Conservation (phyloP, 441 rosid genomes). For the Kokia cookei region DNA sequence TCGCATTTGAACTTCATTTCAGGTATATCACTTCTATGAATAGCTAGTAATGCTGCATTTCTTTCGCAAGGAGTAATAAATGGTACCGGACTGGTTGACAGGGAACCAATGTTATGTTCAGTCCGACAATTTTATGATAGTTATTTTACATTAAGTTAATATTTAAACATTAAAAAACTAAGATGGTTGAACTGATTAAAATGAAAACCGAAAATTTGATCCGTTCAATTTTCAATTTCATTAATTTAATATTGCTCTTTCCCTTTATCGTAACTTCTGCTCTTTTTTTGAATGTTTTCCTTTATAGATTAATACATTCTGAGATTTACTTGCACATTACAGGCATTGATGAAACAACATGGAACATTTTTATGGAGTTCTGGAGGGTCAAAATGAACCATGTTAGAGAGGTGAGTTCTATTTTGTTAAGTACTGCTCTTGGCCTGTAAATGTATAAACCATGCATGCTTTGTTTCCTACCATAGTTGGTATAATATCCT, state of each 20-base stretch:
- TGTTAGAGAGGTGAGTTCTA: constrained; percentile 12
- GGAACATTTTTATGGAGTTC: not conserved
- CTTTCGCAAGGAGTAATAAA: not conserved
- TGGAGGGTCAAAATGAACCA: constrained; percentile 5
- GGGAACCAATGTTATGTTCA: too few relatives aligned
- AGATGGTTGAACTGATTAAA: too few relatives aligned
- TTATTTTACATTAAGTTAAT: too few relatives aligned
- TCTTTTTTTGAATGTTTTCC: not conserved
- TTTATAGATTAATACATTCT: not conserved
- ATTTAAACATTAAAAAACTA: too few relatives aligned
- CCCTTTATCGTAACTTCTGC: not conserved
- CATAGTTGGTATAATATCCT: not conserved
- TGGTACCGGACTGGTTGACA: not conserved
- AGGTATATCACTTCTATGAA: not conserved
- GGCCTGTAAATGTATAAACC: constrained; percentile 21
- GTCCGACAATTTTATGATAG: too few relatives aligned
- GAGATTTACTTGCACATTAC: not conserved
- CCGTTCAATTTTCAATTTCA: too few relatives aligned
- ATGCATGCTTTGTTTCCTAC: constrained; percentile 14
- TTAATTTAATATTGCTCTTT: too few relatives aligned
- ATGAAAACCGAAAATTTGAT: too few relatives aligned
- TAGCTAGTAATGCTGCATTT: not conserved
- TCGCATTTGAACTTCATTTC: constrained; percentile 28
- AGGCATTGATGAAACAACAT: not conserved
- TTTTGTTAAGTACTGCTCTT: not conserved